Conservation (phyloP, 805 yeast species). For the Lipomyces yamanashiensis region DNA sequence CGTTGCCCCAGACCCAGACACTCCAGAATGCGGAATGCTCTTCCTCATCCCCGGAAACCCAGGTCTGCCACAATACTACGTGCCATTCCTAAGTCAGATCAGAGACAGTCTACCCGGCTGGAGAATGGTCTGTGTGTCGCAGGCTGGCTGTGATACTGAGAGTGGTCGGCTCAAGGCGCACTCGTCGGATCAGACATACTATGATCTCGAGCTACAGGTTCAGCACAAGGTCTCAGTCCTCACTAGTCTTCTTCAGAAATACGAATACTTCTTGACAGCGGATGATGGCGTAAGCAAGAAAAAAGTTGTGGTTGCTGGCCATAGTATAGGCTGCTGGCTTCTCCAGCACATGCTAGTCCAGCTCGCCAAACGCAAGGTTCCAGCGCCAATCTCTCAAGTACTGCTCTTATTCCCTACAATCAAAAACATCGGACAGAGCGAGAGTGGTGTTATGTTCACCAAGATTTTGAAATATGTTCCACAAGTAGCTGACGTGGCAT, state of each 20-base stretch:
- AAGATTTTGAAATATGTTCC: conserved; percentile 35
- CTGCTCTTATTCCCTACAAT: conserved; percentile 76
- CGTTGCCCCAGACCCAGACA: conserved; percentile 17
- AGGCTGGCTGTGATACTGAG: conserved; percentile 58
- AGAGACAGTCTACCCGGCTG: conserved; percentile 51
- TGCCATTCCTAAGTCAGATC: conserved; percentile 54
- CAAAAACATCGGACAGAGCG: conserved; percentile 58
- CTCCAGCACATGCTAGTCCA: conserved; percentile 56
- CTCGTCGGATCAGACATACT: conserved; percentile 42
- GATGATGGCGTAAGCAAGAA: conserved; percentile 32
- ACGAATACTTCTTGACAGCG: conserved; percentile 15
- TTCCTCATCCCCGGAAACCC: conserved; percentile 79
- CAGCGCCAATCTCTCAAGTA: conserved; percentile 49
- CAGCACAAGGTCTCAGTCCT: conserved; percentile 62
- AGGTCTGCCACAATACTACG: conserved; percentile 69
- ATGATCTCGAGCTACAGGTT: conserved; percentile 58
- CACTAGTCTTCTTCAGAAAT: conserved; percentile 41
- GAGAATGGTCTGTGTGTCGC: conserved; percentile 66
- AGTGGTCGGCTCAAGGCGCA: background rate
- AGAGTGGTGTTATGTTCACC: conserved; percentile 48
- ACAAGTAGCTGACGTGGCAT: conserved; percentile 42
- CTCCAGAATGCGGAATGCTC: conserved; percentile 45
- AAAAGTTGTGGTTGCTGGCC: conserved; percentile 61
- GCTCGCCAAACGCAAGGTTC: conserved; percentile 35
- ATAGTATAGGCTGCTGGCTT: conserved; percentile 73